These are phyloP conservation scores for Fusarium hostae DNA, from an alignment of 2,329 filamentous ascomycete genomes.

Conservation along the genomic window DNA sequence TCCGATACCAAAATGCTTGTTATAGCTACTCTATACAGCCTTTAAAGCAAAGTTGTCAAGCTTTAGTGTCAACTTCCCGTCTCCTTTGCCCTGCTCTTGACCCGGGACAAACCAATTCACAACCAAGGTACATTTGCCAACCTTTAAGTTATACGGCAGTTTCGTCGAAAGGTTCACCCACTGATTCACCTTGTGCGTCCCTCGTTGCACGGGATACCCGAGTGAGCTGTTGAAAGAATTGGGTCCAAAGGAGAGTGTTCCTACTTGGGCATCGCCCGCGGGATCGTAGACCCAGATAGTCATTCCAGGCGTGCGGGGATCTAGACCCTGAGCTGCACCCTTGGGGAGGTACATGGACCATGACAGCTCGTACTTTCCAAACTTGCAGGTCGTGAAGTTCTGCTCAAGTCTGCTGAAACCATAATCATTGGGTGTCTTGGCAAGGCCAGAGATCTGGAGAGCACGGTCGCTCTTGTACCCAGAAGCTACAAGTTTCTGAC, in stretches of 20 bases:
- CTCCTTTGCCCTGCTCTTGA: neutral
- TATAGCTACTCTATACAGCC: neutral
- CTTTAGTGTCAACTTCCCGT: neutral
- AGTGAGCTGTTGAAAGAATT: neutral
- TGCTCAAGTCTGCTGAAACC: neutral
- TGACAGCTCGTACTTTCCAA: neutral
- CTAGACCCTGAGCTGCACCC: neutral
- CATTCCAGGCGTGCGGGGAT: neutral
- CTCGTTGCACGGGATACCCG: neutral
- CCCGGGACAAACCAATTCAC: neutral
- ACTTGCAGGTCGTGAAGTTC: neutral
- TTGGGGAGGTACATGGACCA: slow-evolving; percentile 4
- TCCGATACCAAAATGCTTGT: rapidly evolving
- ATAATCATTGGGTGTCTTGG: neutral
- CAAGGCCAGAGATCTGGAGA: neutral
- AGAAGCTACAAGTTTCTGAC: neutral
- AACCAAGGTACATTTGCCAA: neutral
- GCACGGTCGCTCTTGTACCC: neutral
- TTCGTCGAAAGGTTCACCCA: neutral
- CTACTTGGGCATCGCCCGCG: neutral
- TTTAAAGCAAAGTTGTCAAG: neutral
- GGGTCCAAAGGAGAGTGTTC: neutral
- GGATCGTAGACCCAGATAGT: neutral
- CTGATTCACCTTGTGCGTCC: neutral
- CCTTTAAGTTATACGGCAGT: neutral